Evolutionary conservation across 2,329 filamentous ascomycete species (phyloP).

Genomic region (Sclerotinia borealis): DNA sequence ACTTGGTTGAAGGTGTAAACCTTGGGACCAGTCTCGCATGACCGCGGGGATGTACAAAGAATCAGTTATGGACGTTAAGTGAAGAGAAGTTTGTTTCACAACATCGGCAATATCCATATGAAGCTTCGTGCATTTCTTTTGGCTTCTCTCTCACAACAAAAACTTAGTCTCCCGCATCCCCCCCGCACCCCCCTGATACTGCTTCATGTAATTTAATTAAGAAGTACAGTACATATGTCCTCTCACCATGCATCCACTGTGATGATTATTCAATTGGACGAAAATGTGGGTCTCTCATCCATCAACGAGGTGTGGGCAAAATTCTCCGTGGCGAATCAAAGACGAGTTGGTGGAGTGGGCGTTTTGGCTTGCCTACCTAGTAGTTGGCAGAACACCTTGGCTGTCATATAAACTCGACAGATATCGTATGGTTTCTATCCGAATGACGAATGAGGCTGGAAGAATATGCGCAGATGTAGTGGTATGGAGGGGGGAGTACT

Average conservation of each 20-base stretch:
- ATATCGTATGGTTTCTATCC: not conserved
- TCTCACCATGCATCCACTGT: not conserved
- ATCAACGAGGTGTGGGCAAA: not conserved
- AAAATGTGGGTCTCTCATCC: not conserved
- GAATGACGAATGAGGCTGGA: not conserved
- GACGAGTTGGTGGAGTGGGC: not conserved
- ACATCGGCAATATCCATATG: slow-evolving; percentile 20
- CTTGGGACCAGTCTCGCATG: not conserved
- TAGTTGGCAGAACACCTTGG: not conserved
- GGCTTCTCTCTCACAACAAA: not conserved
- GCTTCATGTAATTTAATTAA: slow-evolving; percentile 9
- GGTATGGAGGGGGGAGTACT: not conserved
- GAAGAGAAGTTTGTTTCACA: slow-evolving; percentile 19
- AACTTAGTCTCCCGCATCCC: not conserved
- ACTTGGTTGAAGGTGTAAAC: not conserved
- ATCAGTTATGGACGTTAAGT: not conserved
- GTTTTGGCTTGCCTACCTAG: not conserved
- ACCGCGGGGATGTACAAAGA: slow-evolving; percentile 6
- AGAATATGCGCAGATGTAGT: not conserved
- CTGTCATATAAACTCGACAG: not conserved
- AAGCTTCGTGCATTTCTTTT: slow-evolving; percentile 15
- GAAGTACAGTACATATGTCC: not conserved
- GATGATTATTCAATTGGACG: not conserved
- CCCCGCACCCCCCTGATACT: not conserved
- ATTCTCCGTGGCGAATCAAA: not conserved